A percentile compares a stretch with the other conserved stretches of the same genome.
Evolutionary conservation across 2,329 filamentous ascomycete species (phyloP).

Genomic region (Tolypocladium guangdongense): DNA sequence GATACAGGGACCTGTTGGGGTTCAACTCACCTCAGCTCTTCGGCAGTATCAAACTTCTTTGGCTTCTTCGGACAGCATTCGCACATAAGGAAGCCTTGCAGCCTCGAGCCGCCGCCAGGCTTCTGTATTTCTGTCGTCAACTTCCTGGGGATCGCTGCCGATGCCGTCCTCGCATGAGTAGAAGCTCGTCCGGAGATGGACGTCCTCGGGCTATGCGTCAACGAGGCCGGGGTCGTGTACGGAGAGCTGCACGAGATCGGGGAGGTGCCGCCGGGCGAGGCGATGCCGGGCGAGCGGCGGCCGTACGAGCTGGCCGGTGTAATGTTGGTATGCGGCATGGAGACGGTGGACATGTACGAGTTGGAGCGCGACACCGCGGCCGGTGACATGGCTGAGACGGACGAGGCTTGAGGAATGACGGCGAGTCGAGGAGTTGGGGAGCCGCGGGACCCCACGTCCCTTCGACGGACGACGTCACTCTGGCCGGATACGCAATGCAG

Average conservation of each 20-base stretch:
- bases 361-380: slow-evolving; percentile 28
- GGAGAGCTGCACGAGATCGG: slow-evolving; percentile 39
- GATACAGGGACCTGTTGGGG: not conserved
- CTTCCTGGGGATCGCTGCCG: slow-evolving; percentile 39
- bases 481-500: slow-evolving; percentile 26
- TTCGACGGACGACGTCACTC: slow-evolving; percentile 35
- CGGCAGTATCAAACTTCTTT: slow-evolving; percentile 80
- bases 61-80: slow-evolving; percentile 96
- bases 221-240: slow-evolving; percentile 35
- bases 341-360: slow-evolving; percentile 36
- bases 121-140: slow-evolving; percentile 38
- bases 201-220: slow-evolving; percentile 37
- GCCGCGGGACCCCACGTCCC: slow-evolving; percentile 35
- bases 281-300: slow-evolving; percentile 32
- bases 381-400: slow-evolving; percentile 33
- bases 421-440: slow-evolving; percentile 41
- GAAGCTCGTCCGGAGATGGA: slow-evolving; percentile 29
- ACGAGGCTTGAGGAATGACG: slow-evolving; percentile 31
- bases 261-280: slow-evolving; percentile 39
- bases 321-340: slow-evolving; percentile 30
- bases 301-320: slow-evolving; percentile 33
- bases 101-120: slow-evolving; percentile 31
- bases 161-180: slow-evolving; percentile 34
- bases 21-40: slow-evolving; percentile 65
- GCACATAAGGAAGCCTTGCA: slow-evolving; percentile 56